Evolutionary conservation across 805 yeast genomes (phyloP).

Genomic region (Jamesozyma hellenica): DNA sequence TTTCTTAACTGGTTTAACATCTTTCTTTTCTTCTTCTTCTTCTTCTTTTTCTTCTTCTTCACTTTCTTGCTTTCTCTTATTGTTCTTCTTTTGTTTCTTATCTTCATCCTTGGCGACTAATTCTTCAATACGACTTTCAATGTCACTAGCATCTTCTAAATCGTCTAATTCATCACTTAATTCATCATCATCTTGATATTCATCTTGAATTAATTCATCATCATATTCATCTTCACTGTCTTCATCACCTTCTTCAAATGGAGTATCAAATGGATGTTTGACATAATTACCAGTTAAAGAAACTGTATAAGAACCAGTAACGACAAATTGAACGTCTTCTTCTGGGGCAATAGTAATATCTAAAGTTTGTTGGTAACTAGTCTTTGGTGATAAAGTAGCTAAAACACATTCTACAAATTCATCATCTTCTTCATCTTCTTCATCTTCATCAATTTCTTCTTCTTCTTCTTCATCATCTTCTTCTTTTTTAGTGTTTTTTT

Average conservation of each 20-base stretch:
- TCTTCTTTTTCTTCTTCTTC: slow-evolving; percentile 26
- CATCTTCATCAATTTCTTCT: slow-evolving; percentile 47
- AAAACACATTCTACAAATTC: slow-evolving; percentile 77
- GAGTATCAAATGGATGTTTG: slow-evolving; percentile 79
- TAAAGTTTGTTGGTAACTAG: slow-evolving; percentile 78
- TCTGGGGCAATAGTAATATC: slow-evolving; percentile 86
- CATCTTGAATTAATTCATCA: slow-evolving; percentile 35
- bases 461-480: slow-evolving; percentile 40
- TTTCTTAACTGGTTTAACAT: slow-evolving; percentile 24
- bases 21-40: slow-evolving; percentile 27
- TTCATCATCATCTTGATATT: slow-evolving; percentile 61
- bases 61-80: slow-evolving; percentile 26
- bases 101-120: slow-evolving; percentile 53
- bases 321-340: slow-evolving; percentile 90
- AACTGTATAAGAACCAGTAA: slow-evolving; percentile 89
- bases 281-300: slow-evolving; percentile 92
- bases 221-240: slow-evolving; percentile 31
- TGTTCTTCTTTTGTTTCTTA: slow-evolving; percentile 28
- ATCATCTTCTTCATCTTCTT: slow-evolving; percentile 56
- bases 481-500: slow-evolving; percentile 19
- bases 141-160: slow-evolving; percentile 58
- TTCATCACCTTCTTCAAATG: slow-evolving; percentile 35
- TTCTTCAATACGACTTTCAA: slow-evolving; percentile 66
- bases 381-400: slow-evolving; percentile 82
- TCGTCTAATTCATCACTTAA: slow-evolving; percentile 35